Percentiles rank a stretch among this genome's conserved stretches.
Conservation (phyloP, 1,139 yeast genomes). For the Zhuliangozyma parablackwelliae region DNA sequence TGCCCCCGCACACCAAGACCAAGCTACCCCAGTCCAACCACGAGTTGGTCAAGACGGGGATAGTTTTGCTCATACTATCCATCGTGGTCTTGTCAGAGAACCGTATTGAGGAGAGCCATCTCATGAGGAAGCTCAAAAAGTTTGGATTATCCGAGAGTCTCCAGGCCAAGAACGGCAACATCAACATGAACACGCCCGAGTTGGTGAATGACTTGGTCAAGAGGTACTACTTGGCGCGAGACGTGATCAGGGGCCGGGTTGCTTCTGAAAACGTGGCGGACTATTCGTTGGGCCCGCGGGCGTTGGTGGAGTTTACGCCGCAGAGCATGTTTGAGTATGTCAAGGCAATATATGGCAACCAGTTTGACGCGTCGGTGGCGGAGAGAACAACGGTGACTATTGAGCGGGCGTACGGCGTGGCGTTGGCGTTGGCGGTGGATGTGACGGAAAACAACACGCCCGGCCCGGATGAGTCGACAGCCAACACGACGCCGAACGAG, state of each 20-base stretch:
- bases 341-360: conserved; percentile 23
- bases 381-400: conserved; percentile 23
- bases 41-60: conserved; percentile 29
- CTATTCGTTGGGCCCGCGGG: conserved; percentile 31
- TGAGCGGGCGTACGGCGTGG: conserved; percentile 22
- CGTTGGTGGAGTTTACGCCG: conserved; percentile 33
- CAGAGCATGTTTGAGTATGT: conserved; percentile 23
- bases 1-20: conserved; percentile 10
- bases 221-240: conserved; percentile 27
- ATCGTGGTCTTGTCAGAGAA: conserved; percentile 33
- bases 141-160: conserved; percentile 28
- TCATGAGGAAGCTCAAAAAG: conserved; percentile 17
- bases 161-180: conserved; percentile 19
- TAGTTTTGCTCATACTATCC: conserved; percentile 22
- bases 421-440: conserved; percentile 5
- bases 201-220: conserved; percentile 28
- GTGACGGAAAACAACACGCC: background rate
- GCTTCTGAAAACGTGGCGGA: conserved; percentile 16
- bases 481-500: background rate
- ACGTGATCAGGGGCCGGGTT: conserved; percentile 10
- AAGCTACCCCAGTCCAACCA: conserved; percentile 17
- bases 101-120: conserved; percentile 25
- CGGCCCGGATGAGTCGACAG: background rate
- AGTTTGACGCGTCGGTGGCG: conserved; percentile 18
- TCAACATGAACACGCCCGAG: conserved; percentile 20